Conservation (phyloP, 768 basidiomycete species). For the Leucocoprinus birnbaumii region DNA sequence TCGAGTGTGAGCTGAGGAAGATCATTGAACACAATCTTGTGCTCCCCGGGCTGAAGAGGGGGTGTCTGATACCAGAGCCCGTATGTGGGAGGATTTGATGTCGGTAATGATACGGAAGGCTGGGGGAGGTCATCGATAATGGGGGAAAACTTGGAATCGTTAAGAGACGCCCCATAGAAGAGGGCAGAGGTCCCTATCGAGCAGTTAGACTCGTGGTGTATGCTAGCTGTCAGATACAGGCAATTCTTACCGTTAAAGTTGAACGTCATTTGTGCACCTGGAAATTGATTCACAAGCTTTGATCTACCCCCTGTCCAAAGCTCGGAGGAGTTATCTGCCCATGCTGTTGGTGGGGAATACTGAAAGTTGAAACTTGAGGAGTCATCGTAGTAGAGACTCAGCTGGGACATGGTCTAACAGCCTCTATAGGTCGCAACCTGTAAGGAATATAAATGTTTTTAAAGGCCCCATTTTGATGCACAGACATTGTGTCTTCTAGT, state of each 20-base stretch:
- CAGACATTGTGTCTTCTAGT: no score
- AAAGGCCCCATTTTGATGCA: no score
- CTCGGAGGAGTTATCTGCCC: constrained; percentile 6
- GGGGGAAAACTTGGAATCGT: background rate
- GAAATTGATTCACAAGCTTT: background rate
- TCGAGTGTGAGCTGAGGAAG: constrained; percentile 22
- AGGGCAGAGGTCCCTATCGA: constrained; percentile 1
- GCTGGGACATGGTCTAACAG: background rate
- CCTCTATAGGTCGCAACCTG: no score
- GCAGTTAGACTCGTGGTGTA: no score
- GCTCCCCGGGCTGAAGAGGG: constrained; percentile 19
- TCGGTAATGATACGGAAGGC: background rate
- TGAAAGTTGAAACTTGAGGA: background rate
- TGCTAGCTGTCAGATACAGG: no score
- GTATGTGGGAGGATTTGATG: constrained; percentile 6
- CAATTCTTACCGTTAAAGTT: constrained; percentile 3
- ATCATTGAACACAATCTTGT: constrained; percentile 21
- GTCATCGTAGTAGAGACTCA: background rate
- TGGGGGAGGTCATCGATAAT: constrained; percentile 1
- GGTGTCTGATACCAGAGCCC: constrained; percentile 24
- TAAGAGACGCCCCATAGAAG: constrained; percentile 5
- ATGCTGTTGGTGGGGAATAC: constrained; percentile 1
- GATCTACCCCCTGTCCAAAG: constrained; percentile 6
- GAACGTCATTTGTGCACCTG: constrained; percentile 1
- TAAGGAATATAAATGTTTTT: no score